Percentiles rank a stretch among this genome's conserved stretches.
These are phyloP conservation scores for Leccinum longicurvipes DNA, from an alignment of 768 basidiomycete genomes.

Conservation along the genomic window DNA sequence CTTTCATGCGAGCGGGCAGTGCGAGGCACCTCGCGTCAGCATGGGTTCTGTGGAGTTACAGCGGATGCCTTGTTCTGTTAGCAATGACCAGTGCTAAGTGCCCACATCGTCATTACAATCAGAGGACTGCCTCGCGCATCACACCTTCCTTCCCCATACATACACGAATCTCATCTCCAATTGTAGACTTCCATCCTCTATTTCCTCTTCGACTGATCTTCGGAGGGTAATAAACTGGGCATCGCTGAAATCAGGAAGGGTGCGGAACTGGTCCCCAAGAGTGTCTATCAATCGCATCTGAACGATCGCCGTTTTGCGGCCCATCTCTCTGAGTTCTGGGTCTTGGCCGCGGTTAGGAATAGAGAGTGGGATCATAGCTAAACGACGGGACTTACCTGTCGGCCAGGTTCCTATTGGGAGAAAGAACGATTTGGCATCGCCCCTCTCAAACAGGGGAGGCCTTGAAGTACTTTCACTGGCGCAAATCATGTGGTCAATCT, in stretches of 20 bases:
- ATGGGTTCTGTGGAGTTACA: too few species aligned
- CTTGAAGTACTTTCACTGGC: not conserved
- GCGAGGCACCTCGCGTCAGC: too few species aligned
- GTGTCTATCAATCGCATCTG: conserved; percentile 2
- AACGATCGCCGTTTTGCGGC: conserved; percentile 1
- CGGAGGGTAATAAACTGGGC: not conserved
- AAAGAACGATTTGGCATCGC: not conserved
- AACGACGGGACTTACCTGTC: not conserved
- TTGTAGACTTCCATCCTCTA: not conserved
- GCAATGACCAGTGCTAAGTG: too few species aligned
- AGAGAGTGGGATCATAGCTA: not conserved
- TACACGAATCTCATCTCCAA: conserved; percentile 2
- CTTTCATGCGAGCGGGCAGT: too few species aligned
- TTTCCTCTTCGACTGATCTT: not conserved
- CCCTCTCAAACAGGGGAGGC: not conserved
- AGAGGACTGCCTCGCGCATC: too few species aligned
- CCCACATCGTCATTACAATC: too few species aligned
- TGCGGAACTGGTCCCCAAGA: conserved; percentile 4
- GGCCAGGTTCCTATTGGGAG: conserved; percentile 8
- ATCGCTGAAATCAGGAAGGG: not conserved
- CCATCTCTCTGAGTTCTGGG: conserved; percentile 2
- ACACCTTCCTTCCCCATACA: conserved; percentile 3
- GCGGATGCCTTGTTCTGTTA: too few species aligned
- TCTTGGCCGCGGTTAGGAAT: not conserved
- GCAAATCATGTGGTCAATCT: not conserved